These are phyloP conservation scores for Globisporangium perplexum DNA, from an alignment of 352 stramenopile species.

Conservation along the genomic window DNA sequence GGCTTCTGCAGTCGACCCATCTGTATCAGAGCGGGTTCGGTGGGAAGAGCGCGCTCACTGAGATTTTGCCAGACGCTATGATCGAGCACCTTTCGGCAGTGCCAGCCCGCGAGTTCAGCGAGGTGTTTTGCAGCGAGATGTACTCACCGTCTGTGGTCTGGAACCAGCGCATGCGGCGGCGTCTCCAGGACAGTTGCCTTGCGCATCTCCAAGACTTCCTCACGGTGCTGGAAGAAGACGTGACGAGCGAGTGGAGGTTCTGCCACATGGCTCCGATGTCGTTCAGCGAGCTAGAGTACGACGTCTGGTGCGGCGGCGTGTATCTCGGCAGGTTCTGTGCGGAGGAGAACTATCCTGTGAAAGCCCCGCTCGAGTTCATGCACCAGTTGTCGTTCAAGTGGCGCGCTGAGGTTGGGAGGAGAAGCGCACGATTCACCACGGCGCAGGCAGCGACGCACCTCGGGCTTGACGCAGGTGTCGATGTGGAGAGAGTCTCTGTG, in stretches of 20 bases:
- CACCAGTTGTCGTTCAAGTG: constrained; percentile 67
- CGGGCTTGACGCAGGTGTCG: constrained; percentile 13
- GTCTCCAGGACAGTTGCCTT: constrained; percentile 83
- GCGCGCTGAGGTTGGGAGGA: constrained; percentile 58
- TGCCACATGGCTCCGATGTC: constrained; percentile 88
- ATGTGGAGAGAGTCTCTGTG: constrained; percentile 9
- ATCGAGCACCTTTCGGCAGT: constrained; percentile 85
- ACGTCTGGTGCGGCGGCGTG: constrained; percentile 93
- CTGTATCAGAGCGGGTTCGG: constrained; percentile 42
- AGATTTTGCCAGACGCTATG: constrained; percentile 89
- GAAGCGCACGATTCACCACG: constrained; percentile 18
- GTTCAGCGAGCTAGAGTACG: constrained; percentile 86
- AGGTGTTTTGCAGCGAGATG: constrained; percentile 84
- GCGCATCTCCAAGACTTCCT: constrained; percentile 93
- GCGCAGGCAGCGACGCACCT: constrained; percentile 43
- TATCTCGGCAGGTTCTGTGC: constrained; percentile 93
- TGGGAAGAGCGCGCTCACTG: constrained; percentile 61
- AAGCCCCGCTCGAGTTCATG: constrained; percentile 87
- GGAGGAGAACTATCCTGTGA: constrained; percentile 71
- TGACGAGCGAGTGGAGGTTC: constrained; percentile 85
- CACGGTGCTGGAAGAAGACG: constrained; percentile 84
- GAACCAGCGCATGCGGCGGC: constrained; percentile 88
- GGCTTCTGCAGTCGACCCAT: constrained; percentile 68
- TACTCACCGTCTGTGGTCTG: constrained; percentile 93
- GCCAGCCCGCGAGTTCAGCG: constrained; percentile 75